Base-by-base conservation (phyloP, 306 rosid species). In the Castanea crenata region DNA sequence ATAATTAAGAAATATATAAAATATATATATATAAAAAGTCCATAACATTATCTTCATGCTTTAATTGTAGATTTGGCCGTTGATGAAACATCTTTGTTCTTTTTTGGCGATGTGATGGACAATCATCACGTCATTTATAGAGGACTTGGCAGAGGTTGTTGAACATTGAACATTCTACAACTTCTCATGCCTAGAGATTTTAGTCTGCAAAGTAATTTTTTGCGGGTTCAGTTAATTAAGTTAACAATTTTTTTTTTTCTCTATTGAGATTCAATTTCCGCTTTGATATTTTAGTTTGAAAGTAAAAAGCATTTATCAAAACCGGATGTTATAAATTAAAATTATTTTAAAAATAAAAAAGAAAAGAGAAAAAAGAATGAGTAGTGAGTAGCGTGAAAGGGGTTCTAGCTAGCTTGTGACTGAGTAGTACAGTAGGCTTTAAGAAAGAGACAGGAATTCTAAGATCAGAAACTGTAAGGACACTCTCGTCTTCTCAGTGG, bases 11-110 rank as follows among this genome's bases (percentile, higher is more conserved):
- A 49, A 73, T 46, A 23, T 59, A 75, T 20, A 74, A 77, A 34
- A 74, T 23, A 23, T 23, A 23, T 23, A 34, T 63, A 69, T 11
- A 55, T 11, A 55, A 4, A 55, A 73, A 49, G 46, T 61, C 12
- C 27, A 75, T 58, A 56, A 64, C 51, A 23, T 27, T 41, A 71
- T 71, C 79, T 73, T 76, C 73, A 34, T 54, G 72, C 69, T 81
- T 78, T 32, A 38, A 11, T 23, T 74, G 84, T 34, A 27, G 77
- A 46, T 54, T 46, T 34, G 49, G 67, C 78, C 7, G 64, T 58
- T 59, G 81, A 71, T 70, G 74, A 38, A 38, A 38, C 7, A 7
- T 21, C 23, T 59, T 5, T 75, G 54, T 7, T 52, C 63, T 21
- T 61, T 51, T 69, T 70, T 56, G 20, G 51, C 12, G 64, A 32